Conservation (phyloP, 2,329 filamentous ascomycete genomes). For the Diaporthe destruens region DNA sequence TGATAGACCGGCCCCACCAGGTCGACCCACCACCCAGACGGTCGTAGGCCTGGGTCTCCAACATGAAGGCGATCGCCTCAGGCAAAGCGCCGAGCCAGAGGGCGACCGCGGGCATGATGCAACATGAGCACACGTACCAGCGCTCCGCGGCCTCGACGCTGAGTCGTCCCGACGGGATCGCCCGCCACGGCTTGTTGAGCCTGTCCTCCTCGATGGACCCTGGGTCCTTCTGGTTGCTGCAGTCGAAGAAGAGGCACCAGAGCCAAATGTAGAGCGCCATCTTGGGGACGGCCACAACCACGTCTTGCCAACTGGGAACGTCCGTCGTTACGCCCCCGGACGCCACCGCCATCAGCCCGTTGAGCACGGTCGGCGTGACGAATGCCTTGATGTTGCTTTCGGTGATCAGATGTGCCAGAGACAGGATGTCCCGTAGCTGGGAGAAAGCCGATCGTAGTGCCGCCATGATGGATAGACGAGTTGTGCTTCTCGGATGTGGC, state of each 20-base stretch:
- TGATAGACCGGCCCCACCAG: conserved; percentile 13
- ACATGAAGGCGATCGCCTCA: conserved; percentile 43
- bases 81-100: neutral
- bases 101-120: conserved; percentile 45
- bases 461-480: neutral
- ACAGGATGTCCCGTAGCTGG: conserved; percentile 17
- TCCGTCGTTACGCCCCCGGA: conserved; percentile 37
- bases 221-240: conserved; percentile 37
- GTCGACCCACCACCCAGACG: neutral
- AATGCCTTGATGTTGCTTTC: conserved; percentile 42
- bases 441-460: conserved; percentile 8
- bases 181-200: conserved; percentile 42
- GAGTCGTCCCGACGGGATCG: conserved; percentile 46
- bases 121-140: conserved; percentile 36
- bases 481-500: neutral
- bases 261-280: conserved; percentile 25
- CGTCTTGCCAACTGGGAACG: conserved; percentile 13
- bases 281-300: conserved; percentile 1
- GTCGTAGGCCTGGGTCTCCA: conserved; percentile 57
- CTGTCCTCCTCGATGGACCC: conserved; percentile 39
- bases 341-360: conserved; percentile 39
- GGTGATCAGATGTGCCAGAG: conserved; percentile 40
- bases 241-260: conserved; percentile 30
- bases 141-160: conserved; percentile 44
- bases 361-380: conserved; percentile 38